Conservation (phyloP, 2,329 filamentous ascomycete genomes). For the Phialophora verrucosa region DNA sequence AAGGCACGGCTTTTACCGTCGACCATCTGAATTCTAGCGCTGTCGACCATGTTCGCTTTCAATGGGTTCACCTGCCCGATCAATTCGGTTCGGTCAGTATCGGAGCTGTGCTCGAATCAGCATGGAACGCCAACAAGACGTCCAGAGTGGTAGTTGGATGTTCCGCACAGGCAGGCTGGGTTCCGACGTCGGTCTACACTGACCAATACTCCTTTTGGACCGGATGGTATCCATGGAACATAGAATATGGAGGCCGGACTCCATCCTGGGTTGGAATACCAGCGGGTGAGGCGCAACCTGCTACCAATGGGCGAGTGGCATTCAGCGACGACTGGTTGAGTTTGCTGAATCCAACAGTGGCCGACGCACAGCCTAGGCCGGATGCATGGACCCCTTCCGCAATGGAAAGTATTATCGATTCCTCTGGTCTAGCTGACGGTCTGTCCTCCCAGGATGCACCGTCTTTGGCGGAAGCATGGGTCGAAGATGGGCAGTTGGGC, state of each 20-base stretch:
- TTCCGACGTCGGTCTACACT: constrained; percentile 6
- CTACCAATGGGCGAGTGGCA: constrained; percentile 21
- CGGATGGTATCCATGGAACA: constrained; percentile 19
- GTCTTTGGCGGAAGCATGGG: constrained; percentile 17
- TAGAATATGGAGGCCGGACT: constrained; percentile 16
- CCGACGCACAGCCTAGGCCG: background rate
- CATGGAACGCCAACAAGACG: constrained; percentile 7
- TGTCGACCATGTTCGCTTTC: constrained; percentile 11
- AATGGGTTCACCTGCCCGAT: constrained; percentile 13
- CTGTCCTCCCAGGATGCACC: background rate
- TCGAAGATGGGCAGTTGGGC: constrained; percentile 6
- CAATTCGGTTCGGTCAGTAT: constrained; percentile 12
- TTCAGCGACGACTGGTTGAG: constrained; percentile 16
- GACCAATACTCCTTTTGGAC: constrained; percentile 20
- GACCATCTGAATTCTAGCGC: constrained; percentile 11
- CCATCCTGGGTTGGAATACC: constrained; percentile 6
- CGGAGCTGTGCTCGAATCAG: constrained; percentile 16
- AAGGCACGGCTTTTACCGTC: constrained; percentile 1
- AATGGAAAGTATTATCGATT: constrained; percentile 19
- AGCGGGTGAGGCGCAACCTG: background rate
- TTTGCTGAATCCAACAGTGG: background rate
- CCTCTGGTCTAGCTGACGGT: constrained; percentile 2
- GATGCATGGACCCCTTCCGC: constrained; percentile 15
- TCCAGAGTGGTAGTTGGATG: constrained; percentile 15
- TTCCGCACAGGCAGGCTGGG: constrained; percentile 14